phyloP scores from a whole-genome alignment of 2,329 filamentous ascomycete species.

The Trichoderma harzianum region DNA sequence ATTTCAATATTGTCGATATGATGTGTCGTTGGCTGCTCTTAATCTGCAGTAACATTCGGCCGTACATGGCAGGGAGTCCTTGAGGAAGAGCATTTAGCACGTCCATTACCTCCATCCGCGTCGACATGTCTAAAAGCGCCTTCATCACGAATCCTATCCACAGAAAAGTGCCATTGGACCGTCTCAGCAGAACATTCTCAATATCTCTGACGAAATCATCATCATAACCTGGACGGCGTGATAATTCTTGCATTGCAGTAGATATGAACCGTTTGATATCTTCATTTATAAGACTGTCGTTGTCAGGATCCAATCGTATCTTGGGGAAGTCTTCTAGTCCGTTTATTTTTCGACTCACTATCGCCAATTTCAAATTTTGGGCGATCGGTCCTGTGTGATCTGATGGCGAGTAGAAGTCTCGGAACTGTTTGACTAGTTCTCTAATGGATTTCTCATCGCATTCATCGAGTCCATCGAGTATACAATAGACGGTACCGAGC shows the following conservation, averaged over 20 bases:
- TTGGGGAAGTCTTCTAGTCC: not conserved
- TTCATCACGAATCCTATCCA: not conserved
- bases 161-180: not conserved
- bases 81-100: not conserved
- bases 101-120: not conserved
- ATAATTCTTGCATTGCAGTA: not conserved
- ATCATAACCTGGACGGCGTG: not conserved
- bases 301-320: not conserved
- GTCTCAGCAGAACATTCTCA: not conserved
- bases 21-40: not conserved
- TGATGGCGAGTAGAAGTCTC: not conserved
- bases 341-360: not conserved
- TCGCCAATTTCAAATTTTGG: not conserved
- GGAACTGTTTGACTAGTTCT: not conserved
- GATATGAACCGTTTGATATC: not conserved
- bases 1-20: not conserved
- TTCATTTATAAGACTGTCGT: not conserved
- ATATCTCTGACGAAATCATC: not conserved
- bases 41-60: not conserved
- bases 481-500: not conserved
- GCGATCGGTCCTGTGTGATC: not conserved
- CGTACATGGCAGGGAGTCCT: not conserved
- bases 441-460: not conserved
- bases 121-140: not conserved
- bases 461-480: not conserved